A percentile compares a stretch with the other conserved stretches of the same genome.
Conservation (phyloP, 176 grass and related monocot genomes). For the Eleusine coracana region DNA sequence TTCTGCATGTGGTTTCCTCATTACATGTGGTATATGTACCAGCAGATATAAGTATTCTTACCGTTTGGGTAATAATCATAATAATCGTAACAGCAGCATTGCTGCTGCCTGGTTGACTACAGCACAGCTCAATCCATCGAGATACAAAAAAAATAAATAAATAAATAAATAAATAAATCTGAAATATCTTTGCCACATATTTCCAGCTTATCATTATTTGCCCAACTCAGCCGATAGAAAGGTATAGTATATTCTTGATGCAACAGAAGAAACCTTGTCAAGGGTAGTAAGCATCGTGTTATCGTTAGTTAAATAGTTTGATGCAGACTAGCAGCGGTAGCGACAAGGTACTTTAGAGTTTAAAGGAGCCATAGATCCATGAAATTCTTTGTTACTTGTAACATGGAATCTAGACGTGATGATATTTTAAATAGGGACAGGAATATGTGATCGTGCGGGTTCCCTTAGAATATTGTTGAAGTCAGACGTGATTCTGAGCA, state of each 20-base stretch:
- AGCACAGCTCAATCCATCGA: neutral
- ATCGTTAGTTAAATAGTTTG: neutral
- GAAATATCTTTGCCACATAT: neutral
- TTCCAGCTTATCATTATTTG: neutral
- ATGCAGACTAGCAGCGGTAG: neutral
- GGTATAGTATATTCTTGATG: neutral
- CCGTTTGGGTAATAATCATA: neutral
- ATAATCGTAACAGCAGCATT: neutral
- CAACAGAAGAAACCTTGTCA: neutral
- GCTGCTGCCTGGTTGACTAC: neutral
- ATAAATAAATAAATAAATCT: too few species aligned
- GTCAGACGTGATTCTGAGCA: slow-evolving; percentile 2
- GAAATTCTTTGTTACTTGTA: slow-evolving; percentile 2
- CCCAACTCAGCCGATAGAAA: neutral
- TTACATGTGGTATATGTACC: too few species aligned
- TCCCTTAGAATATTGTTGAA: neutral
- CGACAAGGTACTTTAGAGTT: neutral
- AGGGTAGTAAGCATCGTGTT: neutral
- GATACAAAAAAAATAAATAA: too few species aligned
- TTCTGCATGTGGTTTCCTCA: too few species aligned
- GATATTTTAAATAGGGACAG: neutral
- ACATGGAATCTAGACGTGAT: slow-evolving; percentile 28
- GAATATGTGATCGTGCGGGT: slow-evolving; percentile 17
- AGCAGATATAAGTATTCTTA: neutral
- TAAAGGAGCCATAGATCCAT: neutral